Conservation (phyloP, 257 asterid genomes). For the Solanum acaule region DNA sequence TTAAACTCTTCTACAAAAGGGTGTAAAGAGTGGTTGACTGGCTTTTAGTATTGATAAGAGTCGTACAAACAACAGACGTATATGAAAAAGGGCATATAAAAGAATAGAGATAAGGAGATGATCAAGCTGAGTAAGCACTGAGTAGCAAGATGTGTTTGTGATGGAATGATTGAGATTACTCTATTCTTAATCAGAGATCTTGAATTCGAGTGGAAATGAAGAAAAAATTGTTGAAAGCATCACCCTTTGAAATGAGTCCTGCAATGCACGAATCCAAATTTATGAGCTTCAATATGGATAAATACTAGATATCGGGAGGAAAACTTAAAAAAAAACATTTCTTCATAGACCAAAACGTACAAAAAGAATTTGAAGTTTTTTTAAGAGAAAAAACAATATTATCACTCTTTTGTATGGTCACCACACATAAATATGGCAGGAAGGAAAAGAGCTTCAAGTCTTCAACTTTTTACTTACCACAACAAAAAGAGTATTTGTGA, state of each 20-base stretch:
- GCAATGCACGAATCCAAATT: fast-evolving
- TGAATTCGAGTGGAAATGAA: fast-evolving
- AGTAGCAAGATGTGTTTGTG: fast-evolving
- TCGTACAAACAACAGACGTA: not conserved
- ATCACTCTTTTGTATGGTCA: not conserved
- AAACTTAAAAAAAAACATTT: not conserved
- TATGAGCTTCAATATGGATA: not conserved
- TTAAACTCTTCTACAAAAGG: not conserved
- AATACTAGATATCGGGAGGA: fast-evolving
- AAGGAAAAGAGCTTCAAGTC: not conserved
- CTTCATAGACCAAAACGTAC: not conserved
- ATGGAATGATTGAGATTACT: not conserved
- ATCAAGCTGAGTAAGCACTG: not conserved
- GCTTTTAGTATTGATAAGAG: not conserved
- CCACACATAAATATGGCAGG: not conserved
- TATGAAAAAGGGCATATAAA: not conserved
- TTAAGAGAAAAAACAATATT: not conserved
- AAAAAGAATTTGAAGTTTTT: not conserved
- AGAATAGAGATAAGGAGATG: not conserved
- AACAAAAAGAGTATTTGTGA: not conserved
- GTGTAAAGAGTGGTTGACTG: not conserved
- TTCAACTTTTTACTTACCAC: not conserved
- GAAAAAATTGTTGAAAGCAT: not conserved
- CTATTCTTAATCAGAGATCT: fast-evolving
- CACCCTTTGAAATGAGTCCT: fast-evolving